A percentile compares a stretch with the other conserved stretches of the same genome.
Conservation (phyloP, 768 basidiomycete genomes). For the Piloderma croceum region DNA sequence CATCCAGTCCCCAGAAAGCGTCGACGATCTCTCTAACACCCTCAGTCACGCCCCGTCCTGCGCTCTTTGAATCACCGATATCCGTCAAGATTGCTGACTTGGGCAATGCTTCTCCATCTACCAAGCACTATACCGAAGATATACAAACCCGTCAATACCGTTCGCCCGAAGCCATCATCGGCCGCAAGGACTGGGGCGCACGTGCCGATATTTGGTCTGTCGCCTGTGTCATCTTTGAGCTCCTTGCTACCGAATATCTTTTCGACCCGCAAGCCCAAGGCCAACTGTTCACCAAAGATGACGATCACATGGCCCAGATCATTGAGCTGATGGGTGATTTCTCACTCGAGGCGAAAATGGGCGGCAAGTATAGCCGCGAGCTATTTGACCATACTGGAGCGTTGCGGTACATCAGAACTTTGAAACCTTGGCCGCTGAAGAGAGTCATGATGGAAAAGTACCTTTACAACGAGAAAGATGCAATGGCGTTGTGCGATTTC, state of each 20-base stretch:
- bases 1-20: constrained; percentile 22
- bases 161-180: constrained; percentile 89
- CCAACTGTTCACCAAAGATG: constrained; percentile 83
- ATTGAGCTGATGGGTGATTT: constrained; percentile 87
- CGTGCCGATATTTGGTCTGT: constrained; percentile 89
- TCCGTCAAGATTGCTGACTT: constrained; percentile 91
- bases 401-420: constrained; percentile 64
- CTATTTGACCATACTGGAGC: constrained; percentile 72
- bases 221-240: constrained; percentile 86
- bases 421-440: constrained; percentile 78
- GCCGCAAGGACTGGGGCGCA: constrained; percentile 79
- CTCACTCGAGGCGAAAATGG: constrained; percentile 66
- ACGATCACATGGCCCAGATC: constrained; percentile 94
- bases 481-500: constrained; percentile 57
- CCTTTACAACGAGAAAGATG: constrained; percentile 55
- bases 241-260: constrained; percentile 86
- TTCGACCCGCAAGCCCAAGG: constrained; percentile 86
- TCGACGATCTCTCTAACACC: too few relatives aligned
- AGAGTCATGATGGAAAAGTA: constrained; percentile 91
- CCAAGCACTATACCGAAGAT: constrained; percentile 86
- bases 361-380: constrained; percentile 79
- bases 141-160: constrained; percentile 97
- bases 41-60: constrained; percentile 5
- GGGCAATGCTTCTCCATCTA: constrained; percentile 91
- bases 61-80: constrained; percentile 40